Evolutionary conservation across 345 rosid species (phyloP), one percentile per base, ranked within the genome.

Genomic region (Pistacia integerrima): DNA sequence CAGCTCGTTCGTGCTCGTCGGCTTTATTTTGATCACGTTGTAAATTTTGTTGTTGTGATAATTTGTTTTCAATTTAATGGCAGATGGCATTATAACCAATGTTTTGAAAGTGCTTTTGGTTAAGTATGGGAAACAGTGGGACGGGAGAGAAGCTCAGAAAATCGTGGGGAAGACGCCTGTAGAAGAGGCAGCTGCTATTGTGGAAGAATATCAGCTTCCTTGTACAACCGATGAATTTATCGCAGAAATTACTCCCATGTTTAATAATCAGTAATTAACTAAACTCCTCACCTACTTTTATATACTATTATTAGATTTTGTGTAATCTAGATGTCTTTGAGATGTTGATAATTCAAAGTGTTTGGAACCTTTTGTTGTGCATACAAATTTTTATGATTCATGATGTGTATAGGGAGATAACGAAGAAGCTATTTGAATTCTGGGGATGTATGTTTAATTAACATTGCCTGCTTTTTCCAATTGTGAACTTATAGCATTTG

Each of bases 91-190:
- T 28, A 86, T 90, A 20, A 76, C 78, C 59, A 92, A 92, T 51
- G 82, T 95, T 61, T 84, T 93, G 80, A 93, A 86, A 81, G 84
- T 78, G 18, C 81, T 75, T 77, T 69, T 95, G 82, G 81, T 78
- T 57, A 95, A 87, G 80, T 92, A 88, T 80, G 98, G 98, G 67
- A 95, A 93, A 61, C 82, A 90, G 60, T 95, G 99, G 99, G 99
- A 95, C 78, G 98, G 97, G 46, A 93, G 98, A 84, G 97, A 95
- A 84, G 81, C 82, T 28, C 84, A 63, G 46, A 87, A 81, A 62
- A 80, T 88, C 48, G 84, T 86, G 41, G 98, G 99, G 17, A 88
- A 85, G 76, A 92, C 97, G 51, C 94, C 94, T 20, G 61, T 79
- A 51, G 99, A 93, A 78, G 94, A 94, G 76, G 93, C 99, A 48